These are phyloP conservation scores for Tolypocladium amazonense DNA, from an alignment of 2,329 filamentous ascomycete species.

Conservation along the genomic window DNA sequence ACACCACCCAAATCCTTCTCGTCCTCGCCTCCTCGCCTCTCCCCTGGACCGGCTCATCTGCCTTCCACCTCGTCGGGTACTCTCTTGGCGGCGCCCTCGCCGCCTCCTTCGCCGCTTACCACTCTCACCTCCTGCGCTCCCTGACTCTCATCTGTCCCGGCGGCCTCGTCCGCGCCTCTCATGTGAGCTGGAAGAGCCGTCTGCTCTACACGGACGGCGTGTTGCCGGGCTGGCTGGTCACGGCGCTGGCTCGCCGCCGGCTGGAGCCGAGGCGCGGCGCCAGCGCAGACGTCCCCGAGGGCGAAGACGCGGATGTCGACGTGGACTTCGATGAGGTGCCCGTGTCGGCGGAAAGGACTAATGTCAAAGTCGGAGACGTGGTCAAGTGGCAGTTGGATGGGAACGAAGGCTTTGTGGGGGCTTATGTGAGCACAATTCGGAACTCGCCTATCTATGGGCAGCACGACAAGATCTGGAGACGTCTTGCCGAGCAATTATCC, in stretches of 20 bases:
- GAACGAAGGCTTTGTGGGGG: slow-evolving; percentile 56
- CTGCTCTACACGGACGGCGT: slow-evolving; percentile 51
- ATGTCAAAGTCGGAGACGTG: slow-evolving; percentile 44
- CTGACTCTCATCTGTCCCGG: slow-evolving; percentile 57
- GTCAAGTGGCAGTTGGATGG: slow-evolving; percentile 59
- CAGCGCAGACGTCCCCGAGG: slow-evolving; percentile 24
- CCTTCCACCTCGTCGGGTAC: slow-evolving; percentile 68
- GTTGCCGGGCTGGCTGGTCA: slow-evolving; percentile 48
- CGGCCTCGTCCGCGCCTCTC: slow-evolving; percentile 54
- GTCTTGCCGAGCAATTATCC: slow-evolving; percentile 39
- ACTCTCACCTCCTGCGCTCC: slow-evolving; percentile 52
- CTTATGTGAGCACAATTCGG: slow-evolving; percentile 62
- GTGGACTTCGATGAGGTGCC: slow-evolving; percentile 35
- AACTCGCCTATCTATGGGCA: slow-evolving; percentile 59
- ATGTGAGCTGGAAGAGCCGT: slow-evolving; percentile 49
- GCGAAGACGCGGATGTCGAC: slow-evolving; percentile 27
- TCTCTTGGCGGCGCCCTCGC: slow-evolving; percentile 69
- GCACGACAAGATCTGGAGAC: slow-evolving; percentile 44
- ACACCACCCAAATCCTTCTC: slow-evolving; percentile 54
- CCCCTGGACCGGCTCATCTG: slow-evolving; percentile 40
- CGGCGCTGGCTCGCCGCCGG: slow-evolving; percentile 38
- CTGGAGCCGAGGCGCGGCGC: slow-evolving; percentile 31
- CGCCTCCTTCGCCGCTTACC: slow-evolving; percentile 58
- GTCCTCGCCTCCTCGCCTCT: slow-evolving; percentile 53
- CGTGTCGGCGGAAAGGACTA: slow-evolving; percentile 39